Evolutionary conservation across 257 asterid genomes (phyloP), one percentile per base, ranked within the genome.

Genomic region (Rubia yunnanensis): DNA sequence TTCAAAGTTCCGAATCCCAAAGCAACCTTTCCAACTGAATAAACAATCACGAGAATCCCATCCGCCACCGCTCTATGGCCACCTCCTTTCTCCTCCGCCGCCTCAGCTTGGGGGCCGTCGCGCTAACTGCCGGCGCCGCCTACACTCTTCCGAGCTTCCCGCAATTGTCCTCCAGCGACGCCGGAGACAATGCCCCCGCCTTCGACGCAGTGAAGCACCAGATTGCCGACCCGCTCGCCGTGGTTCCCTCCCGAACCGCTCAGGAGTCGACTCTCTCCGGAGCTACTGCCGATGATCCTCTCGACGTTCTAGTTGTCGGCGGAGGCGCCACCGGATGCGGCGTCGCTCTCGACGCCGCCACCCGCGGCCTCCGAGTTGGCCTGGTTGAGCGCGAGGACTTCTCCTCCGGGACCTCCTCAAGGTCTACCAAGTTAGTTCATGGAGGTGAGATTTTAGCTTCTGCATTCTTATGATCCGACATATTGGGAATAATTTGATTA

Each of bases 351-450:
- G 99, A 92, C 66, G 96, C 95, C 73, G 79, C 83, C 66, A 84
- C 96, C n/a, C 94, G 99, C 18, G 99, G 99, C 4, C 97, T 89
- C n/a, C 88, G 96, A n/a, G 96, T 92, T 56, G 97, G 99, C 41
- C 94, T 89, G 38, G 97, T 89, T 26, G 99, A 92, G 80, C 83
- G 99, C 0, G 99, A 89, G 63, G 99, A 92, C 68, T 92, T 92
- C 74, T 76, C 99, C 15, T 89, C 99, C 6, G 99, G 99, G 28
- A 86, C 95, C 55, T 89, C 97, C 50, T 92, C 99, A 36, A 82
- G 99, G 86, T 92, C 99, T 35, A 92, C 97, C 52, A 92, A 89
- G 63, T 85, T 92, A 79, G 88, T 92, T 72, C 99, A 92, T 66
- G 99, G 99, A 92, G 97, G 97, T 92, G 65, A 63, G 81, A 68